Evolutionary conservation across 495 filamentous ascomycete species (phyloP).

Genomic region (Tirmania nivea): DNA sequence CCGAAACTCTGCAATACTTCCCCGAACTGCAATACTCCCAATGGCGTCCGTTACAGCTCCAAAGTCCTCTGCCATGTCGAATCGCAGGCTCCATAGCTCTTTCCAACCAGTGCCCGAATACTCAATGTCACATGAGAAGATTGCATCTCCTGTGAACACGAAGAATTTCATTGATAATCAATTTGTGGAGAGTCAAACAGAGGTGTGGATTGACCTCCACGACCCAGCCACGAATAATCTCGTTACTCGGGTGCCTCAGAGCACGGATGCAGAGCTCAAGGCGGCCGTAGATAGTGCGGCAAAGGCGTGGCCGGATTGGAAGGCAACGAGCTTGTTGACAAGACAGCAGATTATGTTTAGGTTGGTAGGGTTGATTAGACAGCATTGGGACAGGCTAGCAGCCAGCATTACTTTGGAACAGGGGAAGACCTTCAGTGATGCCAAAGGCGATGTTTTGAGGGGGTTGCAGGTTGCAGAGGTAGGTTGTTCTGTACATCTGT

Average conservation of each 20-base stretch:
- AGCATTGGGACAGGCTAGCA: slow-evolving; percentile 88
- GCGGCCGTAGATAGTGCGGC: slow-evolving; percentile 73
- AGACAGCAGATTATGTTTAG: slow-evolving; percentile 96
- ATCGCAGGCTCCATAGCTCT: slow-evolving; percentile 32
- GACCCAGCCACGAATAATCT: slow-evolving; percentile 97
- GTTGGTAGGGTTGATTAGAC: slow-evolving; percentile 69
- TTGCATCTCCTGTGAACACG: slow-evolving; percentile 53
- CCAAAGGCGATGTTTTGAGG: slow-evolving; percentile 81
- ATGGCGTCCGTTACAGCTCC: not conserved
- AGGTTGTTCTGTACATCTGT: not conserved
- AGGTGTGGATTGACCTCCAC: slow-evolving; percentile 72
- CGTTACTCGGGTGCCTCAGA: slow-evolving; percentile 92
- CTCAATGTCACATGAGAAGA: slow-evolving; percentile 62
- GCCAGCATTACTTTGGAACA: slow-evolving; percentile 94
- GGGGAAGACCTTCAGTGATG: slow-evolving; percentile 94
- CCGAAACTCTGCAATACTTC: not conserved
- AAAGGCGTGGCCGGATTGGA: slow-evolving; percentile 80
- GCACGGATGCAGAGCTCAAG: slow-evolving; percentile 68
- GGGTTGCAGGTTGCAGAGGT: slow-evolving; percentile 85
- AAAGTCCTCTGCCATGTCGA: not conserved
- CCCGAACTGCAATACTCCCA: not conserved
- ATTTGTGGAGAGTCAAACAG: slow-evolving; percentile 53
- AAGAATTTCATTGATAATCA: slow-evolving; percentile 84
- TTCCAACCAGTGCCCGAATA: slow-evolving; percentile 36
- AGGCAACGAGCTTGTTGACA: slow-evolving; percentile 56